Base-by-base conservation (phyloP, 306 rosid species). In the Argentina anserina region DNA sequence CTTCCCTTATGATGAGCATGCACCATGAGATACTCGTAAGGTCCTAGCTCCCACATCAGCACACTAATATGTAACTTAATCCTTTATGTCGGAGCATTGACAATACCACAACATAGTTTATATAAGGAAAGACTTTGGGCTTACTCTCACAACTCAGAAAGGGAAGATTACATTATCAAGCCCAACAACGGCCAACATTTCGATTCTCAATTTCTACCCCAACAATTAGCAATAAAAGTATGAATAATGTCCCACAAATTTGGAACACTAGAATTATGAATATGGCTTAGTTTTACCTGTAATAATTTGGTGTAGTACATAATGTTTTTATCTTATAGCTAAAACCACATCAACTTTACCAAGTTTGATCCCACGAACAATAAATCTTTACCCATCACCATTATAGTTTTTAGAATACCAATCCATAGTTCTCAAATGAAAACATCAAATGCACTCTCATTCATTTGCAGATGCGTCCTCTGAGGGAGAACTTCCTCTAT, bases 401-500 rank as follows among this genome's bases (percentile, higher is more conserved):
- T 76, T 56, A 60, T 29, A 78, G 85, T 81, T 69, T 79, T 78
- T 81, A 56, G 79, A 85, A 76, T 67, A 84, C 81, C 72, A 52
- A 47, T 67, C 80, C 81, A 78, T 73, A 67, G 50, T 55, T 55
- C 49, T 73, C 67, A 81, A 80, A 81, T 67, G 77, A 75, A 83
- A 79, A 58, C 77, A 72, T 69, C 72, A 49, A 71, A 12, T 40
- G 79, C 70, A 72, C 76, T 78, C 78, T 87, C 85, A 92, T 84
- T 86, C 92, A 23, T 72, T 80, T 56, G 86, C 75, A 71, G 87
- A 28, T 60, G 89, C 72, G 74, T 89, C 93, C 80, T 89, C 90
- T 6, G 92, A 71, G 69, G 86, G 75, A 75, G 84, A 78, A 77
- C 80, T 85, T 83, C 90, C 96, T 70, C 89, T 89, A 76, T 89